phyloP scores from a whole-genome alignment of 441 rosid genomes.

The Bocquillonia castaneifolia region DNA sequence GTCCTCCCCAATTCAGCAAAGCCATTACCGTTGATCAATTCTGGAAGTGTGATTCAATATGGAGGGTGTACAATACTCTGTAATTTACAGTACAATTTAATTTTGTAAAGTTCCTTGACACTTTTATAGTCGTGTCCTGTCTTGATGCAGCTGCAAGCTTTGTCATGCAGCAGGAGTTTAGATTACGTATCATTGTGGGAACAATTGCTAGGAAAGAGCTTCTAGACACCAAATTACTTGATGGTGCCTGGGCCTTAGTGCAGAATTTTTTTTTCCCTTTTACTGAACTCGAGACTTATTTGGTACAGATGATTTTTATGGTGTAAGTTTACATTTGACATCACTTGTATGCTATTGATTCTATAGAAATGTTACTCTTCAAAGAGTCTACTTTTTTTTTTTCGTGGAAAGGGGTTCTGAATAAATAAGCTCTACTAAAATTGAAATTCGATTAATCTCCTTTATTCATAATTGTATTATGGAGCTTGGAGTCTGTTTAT shows the following conservation, averaged over 20 bases:
- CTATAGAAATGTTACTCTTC: too few relatives aligned
- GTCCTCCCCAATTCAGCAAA: constrained; percentile 62
- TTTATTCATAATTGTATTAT: too few relatives aligned
- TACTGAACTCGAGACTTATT: too few relatives aligned
- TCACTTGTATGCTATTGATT: too few relatives aligned
- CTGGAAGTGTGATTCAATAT: constrained; percentile 18
- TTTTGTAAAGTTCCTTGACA: constrained; percentile 30
- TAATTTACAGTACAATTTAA: constrained; percentile 22
- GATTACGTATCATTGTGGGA: constrained; percentile 14
- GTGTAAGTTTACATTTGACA: too few relatives aligned
- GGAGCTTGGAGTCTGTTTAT: too few relatives aligned
- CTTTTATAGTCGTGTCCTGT: constrained; percentile 19
- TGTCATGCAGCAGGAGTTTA: not conserved
- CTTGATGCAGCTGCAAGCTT: constrained; percentile 14
- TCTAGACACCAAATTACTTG: not conserved
- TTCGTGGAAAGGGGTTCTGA: too few relatives aligned
- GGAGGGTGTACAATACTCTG: constrained; percentile 26
- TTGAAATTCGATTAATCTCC: too few relatives aligned
- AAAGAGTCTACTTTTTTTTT: too few relatives aligned
- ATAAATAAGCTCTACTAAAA: too few relatives aligned
- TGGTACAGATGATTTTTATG: too few relatives aligned
- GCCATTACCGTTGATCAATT: constrained; percentile 53
- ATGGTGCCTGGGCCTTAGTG: not conserved
- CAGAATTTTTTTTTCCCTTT: not conserved
- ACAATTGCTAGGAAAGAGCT: not conserved